These are phyloP conservation scores for Purpureocillium takamizusanense DNA, from an alignment of 2,329 filamentous ascomycete species.

Conservation along the genomic window DNA sequence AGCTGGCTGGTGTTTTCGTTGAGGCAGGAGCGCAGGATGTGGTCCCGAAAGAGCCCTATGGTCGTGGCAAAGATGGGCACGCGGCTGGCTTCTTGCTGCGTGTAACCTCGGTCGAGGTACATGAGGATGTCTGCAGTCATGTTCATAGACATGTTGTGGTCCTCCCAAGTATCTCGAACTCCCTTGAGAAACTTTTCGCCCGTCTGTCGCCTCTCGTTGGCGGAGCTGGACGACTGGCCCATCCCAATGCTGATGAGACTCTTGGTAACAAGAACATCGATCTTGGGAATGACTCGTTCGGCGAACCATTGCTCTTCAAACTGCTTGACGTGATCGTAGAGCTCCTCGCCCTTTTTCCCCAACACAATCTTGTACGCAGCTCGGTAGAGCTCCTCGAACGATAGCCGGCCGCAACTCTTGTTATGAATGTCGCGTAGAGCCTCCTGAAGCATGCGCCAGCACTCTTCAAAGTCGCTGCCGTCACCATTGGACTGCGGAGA, in stretches of 20 bases:
- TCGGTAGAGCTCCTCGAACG: slow-evolving; percentile 92
- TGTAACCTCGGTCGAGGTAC: slow-evolving; percentile 90
- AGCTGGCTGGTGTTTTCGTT: slow-evolving; percentile 32
- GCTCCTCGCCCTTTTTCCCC: slow-evolving; percentile 70
- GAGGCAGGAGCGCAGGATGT: slow-evolving; percentile 61
- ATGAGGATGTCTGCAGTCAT: slow-evolving; percentile 96
- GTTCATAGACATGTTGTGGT: slow-evolving; percentile 87
- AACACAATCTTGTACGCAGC: slow-evolving; percentile 90
- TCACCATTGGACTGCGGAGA: slow-evolving; percentile 30
- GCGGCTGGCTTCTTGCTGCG: slow-evolving; percentile 52
- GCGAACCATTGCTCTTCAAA: slow-evolving; percentile 80
- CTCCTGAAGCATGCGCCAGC: slow-evolving; percentile 68
- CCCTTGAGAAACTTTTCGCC: slow-evolving; percentile 77
- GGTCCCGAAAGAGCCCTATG: slow-evolving; percentile 81
- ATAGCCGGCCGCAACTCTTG: slow-evolving; percentile 80
- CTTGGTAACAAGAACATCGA: slow-evolving; percentile 62
- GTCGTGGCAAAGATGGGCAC: slow-evolving; percentile 76
- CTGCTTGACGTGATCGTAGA: slow-evolving; percentile 72
- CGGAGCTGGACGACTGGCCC: slow-evolving; percentile 51
- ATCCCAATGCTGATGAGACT: slow-evolving; percentile 55
- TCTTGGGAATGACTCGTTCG: slow-evolving; percentile 60
- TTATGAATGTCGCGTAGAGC: slow-evolving; percentile 84
- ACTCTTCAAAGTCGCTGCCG: slow-evolving; percentile 71
- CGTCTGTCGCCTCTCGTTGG: slow-evolving; percentile 67
- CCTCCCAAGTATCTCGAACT: slow-evolving; percentile 72